Percentiles rank a stretch among this genome's conserved stretches.
phyloP scores from a whole-genome alignment of 208 protist genomes.

The Wallacemonas collosoma region DNA sequence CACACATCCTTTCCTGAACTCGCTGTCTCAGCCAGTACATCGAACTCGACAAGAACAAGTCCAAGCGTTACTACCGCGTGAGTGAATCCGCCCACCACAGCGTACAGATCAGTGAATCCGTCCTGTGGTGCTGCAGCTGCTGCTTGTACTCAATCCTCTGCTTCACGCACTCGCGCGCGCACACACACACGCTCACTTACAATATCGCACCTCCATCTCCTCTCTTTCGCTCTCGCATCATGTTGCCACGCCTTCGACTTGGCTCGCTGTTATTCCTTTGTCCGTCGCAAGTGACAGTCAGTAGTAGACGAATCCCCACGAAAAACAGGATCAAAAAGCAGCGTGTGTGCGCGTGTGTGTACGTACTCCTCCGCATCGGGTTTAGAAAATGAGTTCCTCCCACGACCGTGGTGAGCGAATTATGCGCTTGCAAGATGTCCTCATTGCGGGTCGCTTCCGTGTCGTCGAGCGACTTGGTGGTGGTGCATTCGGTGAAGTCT shows the following conservation, averaged over 20 bases:
- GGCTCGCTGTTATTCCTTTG: too few species aligned
- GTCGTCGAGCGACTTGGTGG: slow-evolving; percentile 95
- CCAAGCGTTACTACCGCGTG: too few species aligned
- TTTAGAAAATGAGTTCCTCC: background rate
- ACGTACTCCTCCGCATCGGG: background rate
- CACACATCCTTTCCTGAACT: slow-evolving; percentile 2
- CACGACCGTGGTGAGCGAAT: background rate
- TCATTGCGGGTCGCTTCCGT: slow-evolving; percentile 90
- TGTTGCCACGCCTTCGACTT: too few species aligned
- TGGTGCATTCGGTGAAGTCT: slow-evolving; percentile 99
- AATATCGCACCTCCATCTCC: too few species aligned
- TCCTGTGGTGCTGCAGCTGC: too few species aligned
- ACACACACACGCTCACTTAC: background rate
- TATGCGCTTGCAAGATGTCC: slow-evolving; percentile 38
- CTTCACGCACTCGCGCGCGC: background rate
- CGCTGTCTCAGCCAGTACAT: too few species aligned
- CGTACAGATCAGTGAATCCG: too few species aligned
- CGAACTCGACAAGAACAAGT: too few species aligned
- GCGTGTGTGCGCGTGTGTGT: background rate
- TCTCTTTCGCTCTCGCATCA: too few species aligned
- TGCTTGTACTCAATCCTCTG: background rate
- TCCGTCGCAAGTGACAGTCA: too few species aligned
- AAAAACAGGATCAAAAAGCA: background rate
- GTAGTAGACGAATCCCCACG: background rate
- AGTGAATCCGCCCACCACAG: too few species aligned